Evolutionary conservation across 371 early-diverging fungal genomes (phyloP), one percentile per base, ranked within the genome.

Genomic region (Mucor plumbeus): DNA sequence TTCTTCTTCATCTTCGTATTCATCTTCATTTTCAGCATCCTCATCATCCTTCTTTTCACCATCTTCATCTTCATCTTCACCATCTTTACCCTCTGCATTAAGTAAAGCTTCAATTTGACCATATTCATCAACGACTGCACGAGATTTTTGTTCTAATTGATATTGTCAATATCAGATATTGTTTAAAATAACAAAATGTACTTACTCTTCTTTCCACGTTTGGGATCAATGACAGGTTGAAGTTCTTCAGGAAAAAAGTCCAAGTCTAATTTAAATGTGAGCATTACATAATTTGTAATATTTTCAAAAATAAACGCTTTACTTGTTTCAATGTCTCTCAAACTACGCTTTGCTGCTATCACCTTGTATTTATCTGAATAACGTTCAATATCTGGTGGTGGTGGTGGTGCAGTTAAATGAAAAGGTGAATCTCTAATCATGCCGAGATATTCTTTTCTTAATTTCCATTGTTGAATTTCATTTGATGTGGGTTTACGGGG

Each of bases 1-100:
- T 7, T 86, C 84, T 63, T 84, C 86, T 71, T 86, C 86, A 26
- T 86, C 86, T 48, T 83, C 84, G 36, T 74, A 74, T 39, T 79
- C 74, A 19, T 80, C 79, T 21, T 76, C 81, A 13, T 61, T 50
- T 59, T 71, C 74, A 13, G 53, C 68, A 15, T 73, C 73, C 56
- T 71, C 76, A 6, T 76, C 80, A 11, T 73, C 79, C 10, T 75
- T 67, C 54, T 81, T 69, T 40, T 73, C 68, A 39, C 67, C 71
- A 14, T 65, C 65, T 21, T 70, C 76, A 11, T 65, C 66, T 19
- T 68, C 69, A 19, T 72, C 76, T 6, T 74, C 74, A 3, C 63
- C 81, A 15, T 75, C 80, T 10, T 76, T 72, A 14, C 59, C 70
- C 57, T 69, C 83, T 40, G 67, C 71, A 48, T 76, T 70, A 0